These are phyloP conservation scores for Yamadazyma membranifaciens DNA, from an alignment of 1,139 yeast species.

Conservation along the genomic window DNA sequence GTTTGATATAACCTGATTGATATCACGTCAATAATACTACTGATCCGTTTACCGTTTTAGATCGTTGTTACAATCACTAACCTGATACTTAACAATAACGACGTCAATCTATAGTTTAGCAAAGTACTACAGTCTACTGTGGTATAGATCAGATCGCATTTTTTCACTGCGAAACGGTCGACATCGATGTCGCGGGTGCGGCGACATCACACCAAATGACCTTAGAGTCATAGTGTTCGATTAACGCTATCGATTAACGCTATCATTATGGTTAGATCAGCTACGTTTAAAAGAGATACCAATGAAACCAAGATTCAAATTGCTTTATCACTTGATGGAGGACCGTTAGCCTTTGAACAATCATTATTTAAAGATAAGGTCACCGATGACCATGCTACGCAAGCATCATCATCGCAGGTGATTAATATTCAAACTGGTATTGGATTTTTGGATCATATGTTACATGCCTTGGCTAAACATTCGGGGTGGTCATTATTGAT, in stretches of 20 bases:
- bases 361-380: conserved; percentile 45
- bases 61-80: too few relatives aligned
- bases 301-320: conserved; percentile 94
- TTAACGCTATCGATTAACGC: too few relatives aligned
- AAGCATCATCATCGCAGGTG: conserved; percentile 61
- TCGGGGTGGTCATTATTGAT: conserved; percentile 92
- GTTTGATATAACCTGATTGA: too few relatives aligned
- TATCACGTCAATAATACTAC: too few relatives aligned
- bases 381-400: conserved; percentile 55
- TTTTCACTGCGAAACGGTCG: too few relatives aligned
- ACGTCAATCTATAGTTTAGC: too few relatives aligned
- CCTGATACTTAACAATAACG: too few relatives aligned
- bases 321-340: conserved; percentile 84
- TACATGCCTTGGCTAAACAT: conserved; percentile 95
- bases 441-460: conserved; percentile 96
- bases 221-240: too few relatives aligned
- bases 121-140: not conserved
- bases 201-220: too few relatives aligned
- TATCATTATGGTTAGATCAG: conserved; percentile 25
- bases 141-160: not conserved
- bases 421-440: conserved; percentile 86
- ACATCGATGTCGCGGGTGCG: too few relatives aligned
- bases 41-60: too few relatives aligned
- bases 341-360: conserved; percentile 56
- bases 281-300: conserved; percentile 68